A percentile compares a stretch with the other conserved stretches of the same genome.
phyloP scores from a whole-genome alignment of 106 monocot species.

The Dendrobium huoshanense region DNA sequence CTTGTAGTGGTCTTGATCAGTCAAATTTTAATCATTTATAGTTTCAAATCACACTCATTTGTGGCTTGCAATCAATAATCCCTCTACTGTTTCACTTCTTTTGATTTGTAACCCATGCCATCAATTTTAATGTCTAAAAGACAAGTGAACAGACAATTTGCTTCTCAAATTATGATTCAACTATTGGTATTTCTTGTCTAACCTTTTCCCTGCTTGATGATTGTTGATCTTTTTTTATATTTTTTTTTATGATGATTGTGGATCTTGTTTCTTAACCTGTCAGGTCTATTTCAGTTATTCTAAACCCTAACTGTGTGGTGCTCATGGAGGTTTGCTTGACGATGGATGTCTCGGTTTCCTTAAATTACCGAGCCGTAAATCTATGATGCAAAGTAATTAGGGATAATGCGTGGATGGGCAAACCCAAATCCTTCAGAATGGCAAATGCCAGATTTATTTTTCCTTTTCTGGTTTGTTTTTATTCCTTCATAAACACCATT shows the following conservation, averaged over 20 bases:
- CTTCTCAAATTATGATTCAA: neutral
- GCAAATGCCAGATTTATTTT: conserved; percentile 3
- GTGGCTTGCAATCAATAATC: too few species aligned
- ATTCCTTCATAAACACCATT: neutral
- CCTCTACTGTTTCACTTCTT: neutral
- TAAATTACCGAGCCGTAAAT: neutral
- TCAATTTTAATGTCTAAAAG: neutral
- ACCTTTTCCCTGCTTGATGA: neutral
- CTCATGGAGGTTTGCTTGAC: neutral
- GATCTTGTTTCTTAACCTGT: neutral
- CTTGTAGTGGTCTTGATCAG: too few species aligned
- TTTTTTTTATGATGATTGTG: neutral
- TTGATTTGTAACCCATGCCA: neutral
- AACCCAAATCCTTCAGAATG: neutral
- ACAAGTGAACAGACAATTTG: neutral
- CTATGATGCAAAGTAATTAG: neutral
- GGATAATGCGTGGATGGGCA: neutral
- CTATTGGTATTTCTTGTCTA: neutral
- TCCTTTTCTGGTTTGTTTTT: neutral
- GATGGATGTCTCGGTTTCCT: neutral
- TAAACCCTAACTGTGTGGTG: neutral
- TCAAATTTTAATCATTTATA: too few species aligned
- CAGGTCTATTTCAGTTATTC: neutral
- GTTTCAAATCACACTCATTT: too few species aligned
- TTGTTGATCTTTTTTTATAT: neutral